Percentiles rank a stretch among this genome's conserved stretches.
Evolutionary conservation across 306 rosid species (phyloP).

Genomic region (Trifolium dubium): DNA sequence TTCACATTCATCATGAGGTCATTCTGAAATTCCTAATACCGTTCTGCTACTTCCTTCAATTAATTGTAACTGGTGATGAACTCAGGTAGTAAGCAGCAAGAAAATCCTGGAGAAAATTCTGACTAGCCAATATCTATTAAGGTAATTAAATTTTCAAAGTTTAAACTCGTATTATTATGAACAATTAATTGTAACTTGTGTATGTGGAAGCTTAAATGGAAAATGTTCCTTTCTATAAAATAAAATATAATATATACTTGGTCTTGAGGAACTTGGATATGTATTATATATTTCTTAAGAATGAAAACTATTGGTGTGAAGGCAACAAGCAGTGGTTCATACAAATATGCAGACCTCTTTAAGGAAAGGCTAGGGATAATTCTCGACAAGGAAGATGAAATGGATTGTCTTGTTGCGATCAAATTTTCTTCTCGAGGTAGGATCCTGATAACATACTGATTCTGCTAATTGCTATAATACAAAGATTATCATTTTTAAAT

Average conservation of each 20-base stretch:
- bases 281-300: conserved; percentile 43
- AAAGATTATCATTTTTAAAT: conserved; percentile 32
- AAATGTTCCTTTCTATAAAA: conserved; percentile 2
- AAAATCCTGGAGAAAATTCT: conserved; percentile 56
- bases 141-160: conserved; percentile 49
- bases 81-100: conserved; percentile 63
- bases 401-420: conserved; percentile 98
- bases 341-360: conserved; percentile 78
- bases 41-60: conserved; percentile 42
- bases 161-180: conserved; percentile 24
- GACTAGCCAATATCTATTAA: conserved; percentile 53
- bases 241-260: conserved; percentile 31
- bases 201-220: conserved; percentile 20
- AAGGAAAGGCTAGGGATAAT: conserved; percentile 74
- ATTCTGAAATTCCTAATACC: conserved; percentile 10
- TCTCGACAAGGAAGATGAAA: conserved; percentile 95
- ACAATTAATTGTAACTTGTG: conserved; percentile 13
- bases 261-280: conserved; percentile 38
- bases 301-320: conserved; percentile 54
- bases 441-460: conserved; percentile 42
- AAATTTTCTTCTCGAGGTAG: conserved; percentile 93
- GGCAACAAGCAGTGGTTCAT: conserved; percentile 98
- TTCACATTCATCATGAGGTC: conserved; percentile 25
- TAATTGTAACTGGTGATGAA: conserved; percentile 50
- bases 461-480: conserved; percentile 22